Percentiles rank a stretch among this genome's conserved stretches.
Conservation (phyloP, 2,329 filamentous ascomycete species). For the Laburnicola sp. region DNA sequence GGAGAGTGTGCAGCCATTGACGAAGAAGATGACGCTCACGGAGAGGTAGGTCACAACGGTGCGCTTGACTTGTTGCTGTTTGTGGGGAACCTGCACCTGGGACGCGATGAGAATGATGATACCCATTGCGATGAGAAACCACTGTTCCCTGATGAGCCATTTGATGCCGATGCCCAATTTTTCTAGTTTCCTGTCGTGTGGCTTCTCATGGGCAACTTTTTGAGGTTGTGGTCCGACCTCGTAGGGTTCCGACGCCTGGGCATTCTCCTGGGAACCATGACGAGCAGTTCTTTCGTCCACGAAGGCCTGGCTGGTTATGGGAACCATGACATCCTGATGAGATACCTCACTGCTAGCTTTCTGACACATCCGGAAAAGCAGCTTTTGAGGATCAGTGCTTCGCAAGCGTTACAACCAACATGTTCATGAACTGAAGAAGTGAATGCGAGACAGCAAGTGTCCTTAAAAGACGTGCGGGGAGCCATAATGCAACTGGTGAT, state of each 20-base stretch:
- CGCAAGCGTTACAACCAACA: too few species aligned
- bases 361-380: background rate
- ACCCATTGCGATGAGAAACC: slow-evolving; percentile 66
- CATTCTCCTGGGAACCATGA: background rate
- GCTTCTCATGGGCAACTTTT: background rate
- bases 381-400: background rate
- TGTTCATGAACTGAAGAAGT: too few species aligned
- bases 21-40: slow-evolving; percentile 70
- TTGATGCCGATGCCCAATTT: slow-evolving; percentile 17
- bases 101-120: slow-evolving; percentile 57
- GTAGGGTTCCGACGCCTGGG: background rate
- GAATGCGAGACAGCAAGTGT: too few species aligned
- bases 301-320: background rate
- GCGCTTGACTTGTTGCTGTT: slow-evolving; percentile 55
- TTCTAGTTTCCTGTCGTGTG: slow-evolving; percentile 9
- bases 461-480: background rate
- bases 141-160: slow-evolving; percentile 59
- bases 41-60: slow-evolving; percentile 66
- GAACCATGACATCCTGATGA: background rate
- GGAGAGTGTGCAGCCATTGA: slow-evolving; percentile 70
- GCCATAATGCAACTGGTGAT: slow-evolving; percentile 5
- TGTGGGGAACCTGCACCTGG: slow-evolving; percentile 59
- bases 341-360: background rate
- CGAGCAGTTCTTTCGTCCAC: background rate
- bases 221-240: background rate